A percentile compares a stretch with the other conserved stretches of the same genome.
Evolutionary conservation across 2,329 filamentous ascomycete genomes (phyloP).

Genomic region (Magnaporthales sp.): DNA sequence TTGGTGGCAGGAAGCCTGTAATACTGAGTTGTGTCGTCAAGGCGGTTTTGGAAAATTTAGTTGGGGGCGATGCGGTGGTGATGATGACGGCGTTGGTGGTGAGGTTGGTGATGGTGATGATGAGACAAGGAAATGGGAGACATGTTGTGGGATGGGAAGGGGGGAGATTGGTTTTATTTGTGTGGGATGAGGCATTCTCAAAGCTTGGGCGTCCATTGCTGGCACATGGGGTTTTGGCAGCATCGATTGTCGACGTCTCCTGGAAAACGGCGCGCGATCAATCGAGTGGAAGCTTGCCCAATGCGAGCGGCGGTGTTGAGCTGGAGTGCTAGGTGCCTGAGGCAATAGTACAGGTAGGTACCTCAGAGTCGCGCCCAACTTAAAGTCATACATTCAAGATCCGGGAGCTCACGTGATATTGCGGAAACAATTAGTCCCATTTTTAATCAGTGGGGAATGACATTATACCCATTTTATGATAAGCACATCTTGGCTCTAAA

Average conservation of each 20-base stretch:
- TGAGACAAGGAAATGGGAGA: slow-evolving; percentile 1
- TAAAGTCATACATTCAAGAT: background rate
- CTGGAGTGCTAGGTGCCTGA: background rate
- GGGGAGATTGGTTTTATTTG: slow-evolving; percentile 1
- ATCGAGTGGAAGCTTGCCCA: slow-evolving; percentile 1
- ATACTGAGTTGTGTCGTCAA: background rate
- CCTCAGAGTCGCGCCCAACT: background rate
- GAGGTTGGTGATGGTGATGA: background rate
- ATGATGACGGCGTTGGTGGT: background rate
- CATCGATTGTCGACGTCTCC: background rate
- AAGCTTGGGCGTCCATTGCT: slow-evolving; percentile 1
- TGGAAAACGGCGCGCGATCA: background rate
- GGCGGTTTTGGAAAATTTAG: background rate
- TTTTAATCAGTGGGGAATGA: too few species aligned
- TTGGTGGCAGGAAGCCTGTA: background rate
- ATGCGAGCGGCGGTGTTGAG: background rate
- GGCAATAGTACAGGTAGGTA: background rate
- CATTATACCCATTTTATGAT: too few species aligned
- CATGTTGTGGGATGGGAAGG: background rate
- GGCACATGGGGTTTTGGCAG: slow-evolving; percentile 1
- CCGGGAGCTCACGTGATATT: too few species aligned
- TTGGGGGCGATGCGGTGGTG: slow-evolving; percentile 1
- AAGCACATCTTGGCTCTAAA: too few species aligned
- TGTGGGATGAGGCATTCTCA: slow-evolving; percentile 1
- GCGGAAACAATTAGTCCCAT: too few species aligned